Evolutionary conservation across 2,329 filamentous ascomycete species (phyloP).

Genomic region (Metarhizium humberi): DNA sequence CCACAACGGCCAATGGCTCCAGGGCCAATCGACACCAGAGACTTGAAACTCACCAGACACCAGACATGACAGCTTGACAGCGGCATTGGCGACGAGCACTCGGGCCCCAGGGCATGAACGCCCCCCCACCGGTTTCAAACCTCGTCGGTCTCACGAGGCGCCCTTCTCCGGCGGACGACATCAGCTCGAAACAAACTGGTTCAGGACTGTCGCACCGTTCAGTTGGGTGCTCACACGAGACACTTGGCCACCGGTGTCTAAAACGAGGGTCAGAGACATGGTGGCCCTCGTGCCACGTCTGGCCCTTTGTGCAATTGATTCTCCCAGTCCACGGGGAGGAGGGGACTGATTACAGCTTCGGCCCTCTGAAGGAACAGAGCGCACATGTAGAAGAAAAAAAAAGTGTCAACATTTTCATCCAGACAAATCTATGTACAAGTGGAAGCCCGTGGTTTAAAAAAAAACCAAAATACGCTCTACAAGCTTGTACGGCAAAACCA

Average conservation of each 20-base stretch:
- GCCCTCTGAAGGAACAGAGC: too few species aligned
- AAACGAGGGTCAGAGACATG: not conserved
- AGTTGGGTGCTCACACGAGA: not conserved
- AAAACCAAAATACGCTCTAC: not conserved
- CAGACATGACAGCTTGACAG: not conserved
- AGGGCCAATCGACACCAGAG: too few species aligned
- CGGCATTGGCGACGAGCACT: not conserved
- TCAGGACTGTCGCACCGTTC: too few species aligned
- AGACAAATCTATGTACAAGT: not conserved
- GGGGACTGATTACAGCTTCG: too few species aligned
- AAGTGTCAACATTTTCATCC: not conserved
- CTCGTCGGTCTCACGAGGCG: not conserved
- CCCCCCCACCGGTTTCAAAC: not conserved
- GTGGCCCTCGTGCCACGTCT: not conserved
- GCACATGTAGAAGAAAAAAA: too few species aligned
- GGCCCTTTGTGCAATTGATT: too few species aligned
- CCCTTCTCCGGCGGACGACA: too few species aligned
- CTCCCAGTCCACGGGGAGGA: too few species aligned
- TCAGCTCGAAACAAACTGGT: too few species aligned
- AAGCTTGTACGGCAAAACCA: not conserved
- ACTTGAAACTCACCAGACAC: too few species aligned
- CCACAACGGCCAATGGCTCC: too few species aligned
- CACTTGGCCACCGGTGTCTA: not conserved
- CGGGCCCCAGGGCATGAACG: not conserved
- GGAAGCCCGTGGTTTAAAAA: not conserved